phyloP scores from a whole-genome alignment of 495 filamentous ascomycete species.

The Neurospora discreta region DNA sequence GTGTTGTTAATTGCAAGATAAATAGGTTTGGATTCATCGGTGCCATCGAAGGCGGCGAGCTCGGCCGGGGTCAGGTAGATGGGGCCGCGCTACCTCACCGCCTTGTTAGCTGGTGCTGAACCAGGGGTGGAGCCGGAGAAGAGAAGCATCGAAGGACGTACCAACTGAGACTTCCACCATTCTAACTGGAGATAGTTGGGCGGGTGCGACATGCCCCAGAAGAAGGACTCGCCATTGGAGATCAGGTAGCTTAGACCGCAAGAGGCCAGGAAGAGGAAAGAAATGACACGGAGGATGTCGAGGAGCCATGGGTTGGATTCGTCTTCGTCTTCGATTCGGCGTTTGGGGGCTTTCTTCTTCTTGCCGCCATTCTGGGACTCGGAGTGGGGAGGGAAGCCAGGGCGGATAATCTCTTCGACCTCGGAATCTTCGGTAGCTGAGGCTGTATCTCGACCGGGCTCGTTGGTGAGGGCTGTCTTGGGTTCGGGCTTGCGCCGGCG shows the following conservation, averaged over 20 bases:
- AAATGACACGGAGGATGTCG: constrained; percentile 67
- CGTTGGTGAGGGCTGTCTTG: background rate
- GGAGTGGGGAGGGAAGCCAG: background rate
- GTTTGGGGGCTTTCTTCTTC: constrained; percentile 7
- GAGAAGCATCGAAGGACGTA: constrained; percentile 22
- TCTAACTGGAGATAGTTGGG: constrained; percentile 57
- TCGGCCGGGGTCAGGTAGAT: constrained; percentile 59
- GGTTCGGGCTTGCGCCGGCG: constrained; percentile 22
- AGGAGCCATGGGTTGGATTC: constrained; percentile 35
- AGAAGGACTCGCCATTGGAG: constrained; percentile 55
- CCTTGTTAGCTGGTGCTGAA: constrained; percentile 2
- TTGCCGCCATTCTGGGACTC: constrained; percentile 3
- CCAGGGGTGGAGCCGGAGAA: background rate
- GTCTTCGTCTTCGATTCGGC: constrained; percentile 28
- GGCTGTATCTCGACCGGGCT: background rate
- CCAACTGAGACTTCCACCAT: constrained; percentile 51
- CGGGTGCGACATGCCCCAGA: constrained; percentile 42
- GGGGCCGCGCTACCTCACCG: constrained; percentile 22
- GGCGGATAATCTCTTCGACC: background rate
- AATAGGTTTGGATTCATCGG: constrained; percentile 61
- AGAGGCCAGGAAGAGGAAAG: constrained; percentile 56
- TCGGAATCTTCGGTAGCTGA: background rate
- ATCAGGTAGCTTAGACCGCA: constrained; percentile 69
- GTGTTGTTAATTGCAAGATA: constrained; percentile 87
- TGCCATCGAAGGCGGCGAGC: constrained; percentile 69